Evolutionary conservation across 176 grass and related monocot genomes (phyloP), one percentile per base, ranked within the genome.

Genomic region (Oryza rufipogon): DNA sequence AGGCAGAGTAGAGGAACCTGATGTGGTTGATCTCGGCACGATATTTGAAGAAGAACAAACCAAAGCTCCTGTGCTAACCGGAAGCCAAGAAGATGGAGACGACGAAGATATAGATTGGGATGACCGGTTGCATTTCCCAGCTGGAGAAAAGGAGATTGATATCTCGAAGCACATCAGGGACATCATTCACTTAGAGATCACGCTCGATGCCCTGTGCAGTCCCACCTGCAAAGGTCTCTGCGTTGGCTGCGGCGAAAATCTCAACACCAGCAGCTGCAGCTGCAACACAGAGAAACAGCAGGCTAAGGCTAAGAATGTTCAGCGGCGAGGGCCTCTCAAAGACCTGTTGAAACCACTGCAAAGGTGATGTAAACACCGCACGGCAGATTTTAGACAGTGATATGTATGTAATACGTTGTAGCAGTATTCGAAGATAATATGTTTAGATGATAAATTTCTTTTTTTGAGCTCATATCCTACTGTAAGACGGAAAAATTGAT

Each of bases 111-210:
- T 93, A 51, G 89, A 93, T 56, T 93, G 89, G 85, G 96, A 98
- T 44, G 95, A 95, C 82, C 84, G 87, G 1, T 72, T 95, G 77
- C 84, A 98, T 33, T 98, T 95, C 77, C 95, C 92, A 4, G 47
- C 82, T 1, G 77, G 68, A 67, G 76, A 90, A 28, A 91, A 73
- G 82, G 92, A 97, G 77, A 89, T 92, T 4, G 95, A 97, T 75
- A 88, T 97, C 47, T 97, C 95, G 1, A 97, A 94, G 81, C 84
- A 94, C 66, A 85, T 97, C 26, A 73, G 92, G n/a, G 95, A 98
- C 75, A 82, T 88, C 42, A 82, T 98, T 65, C 95, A 95, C 68
- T 54, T 95, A 15, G 89, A 91, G 85, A 85, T 97, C 75, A 93
- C 87, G 2, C 72, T 95, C 51, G 83, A 98, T 36, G 87, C 60